Evolutionary conservation across 768 basidiomycete genomes (phyloP).

Genomic region (Tylopilus cervinicoccineus): DNA sequence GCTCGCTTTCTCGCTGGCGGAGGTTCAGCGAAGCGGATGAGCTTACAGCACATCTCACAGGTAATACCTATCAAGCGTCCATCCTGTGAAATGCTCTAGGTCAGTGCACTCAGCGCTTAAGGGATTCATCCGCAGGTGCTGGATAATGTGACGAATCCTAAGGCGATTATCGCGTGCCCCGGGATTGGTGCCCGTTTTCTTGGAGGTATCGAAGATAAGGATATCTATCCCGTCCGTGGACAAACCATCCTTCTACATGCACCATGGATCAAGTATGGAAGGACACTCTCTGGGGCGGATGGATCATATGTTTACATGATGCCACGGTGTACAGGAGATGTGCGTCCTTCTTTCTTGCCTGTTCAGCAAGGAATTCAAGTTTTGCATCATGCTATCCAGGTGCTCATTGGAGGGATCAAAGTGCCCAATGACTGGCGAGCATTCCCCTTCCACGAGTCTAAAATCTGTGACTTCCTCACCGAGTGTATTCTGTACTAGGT

Average conservation of each 20-base stretch:
- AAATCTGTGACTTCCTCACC: not conserved
- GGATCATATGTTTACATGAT: slow-evolving; percentile 35
- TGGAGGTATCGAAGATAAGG: slow-evolving; percentile 49
- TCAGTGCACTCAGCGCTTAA: not conserved
- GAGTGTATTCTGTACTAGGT: slow-evolving; percentile 36
- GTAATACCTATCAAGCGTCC: slow-evolving; percentile 26
- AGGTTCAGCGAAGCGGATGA: slow-evolving; percentile 55
- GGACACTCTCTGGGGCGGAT: slow-evolving; percentile 28
- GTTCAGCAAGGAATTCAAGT: not conserved
- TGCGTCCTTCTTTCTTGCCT: slow-evolving; percentile 20
- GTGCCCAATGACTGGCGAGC: slow-evolving; percentile 56
- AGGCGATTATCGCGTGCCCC: slow-evolving; percentile 62
- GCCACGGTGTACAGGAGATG: slow-evolving; percentile 37
- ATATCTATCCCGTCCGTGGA: slow-evolving; percentile 44
- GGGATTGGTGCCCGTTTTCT: slow-evolving; percentile 57
- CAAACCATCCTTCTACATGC: slow-evolving; percentile 43
- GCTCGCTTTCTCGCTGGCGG: slow-evolving; percentile 55
- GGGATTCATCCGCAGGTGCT: slow-evolving; percentile 10
- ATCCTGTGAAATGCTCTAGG: not conserved
- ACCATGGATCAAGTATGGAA: slow-evolving; percentile 45
- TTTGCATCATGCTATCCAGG: slow-evolving; percentile 22
- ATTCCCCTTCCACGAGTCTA: not conserved
- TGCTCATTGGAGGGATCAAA: slow-evolving; percentile 61
- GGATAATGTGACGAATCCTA: slow-evolving; percentile 7
- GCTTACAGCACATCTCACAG: slow-evolving; percentile 67